These are phyloP conservation scores for Marchantia paleacea DNA, from an alignment of 225 moss, liverwort and hornwort genomes.

Conservation along the genomic window DNA sequence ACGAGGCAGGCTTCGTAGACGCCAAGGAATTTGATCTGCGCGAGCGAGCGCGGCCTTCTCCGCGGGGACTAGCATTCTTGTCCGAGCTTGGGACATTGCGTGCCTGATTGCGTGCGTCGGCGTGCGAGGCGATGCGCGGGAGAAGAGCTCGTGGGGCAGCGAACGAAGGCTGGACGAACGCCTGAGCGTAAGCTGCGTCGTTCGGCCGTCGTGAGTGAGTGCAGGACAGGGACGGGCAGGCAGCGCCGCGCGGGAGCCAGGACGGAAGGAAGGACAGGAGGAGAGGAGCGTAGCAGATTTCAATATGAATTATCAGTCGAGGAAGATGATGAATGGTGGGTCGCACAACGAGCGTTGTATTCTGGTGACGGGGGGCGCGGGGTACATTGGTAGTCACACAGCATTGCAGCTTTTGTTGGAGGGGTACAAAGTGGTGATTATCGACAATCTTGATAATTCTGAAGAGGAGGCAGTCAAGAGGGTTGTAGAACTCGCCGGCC, in stretches of 20 bases:
- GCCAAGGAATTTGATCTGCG: slow-evolving; percentile 2
- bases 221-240: neutral
- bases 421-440: slow-evolving; percentile 79
- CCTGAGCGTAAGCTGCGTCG: neutral
- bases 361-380: slow-evolving; percentile 88
- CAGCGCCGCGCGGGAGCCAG: neutral
- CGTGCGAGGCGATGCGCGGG: slow-evolving; percentile 16
- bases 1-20: slow-evolving; percentile 4
- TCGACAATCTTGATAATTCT: slow-evolving; percentile 85
- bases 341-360: slow-evolving; percentile 52
- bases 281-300: neutral
- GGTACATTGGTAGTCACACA: slow-evolving; percentile 90
- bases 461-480: slow-evolving; percentile 73
- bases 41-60: too few relatives aligned
- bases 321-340: slow-evolving; percentile 51
- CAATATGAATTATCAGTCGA: slow-evolving; percentile 30
- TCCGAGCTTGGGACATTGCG: neutral
- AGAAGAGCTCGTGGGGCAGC: slow-evolving; percentile 4
- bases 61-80: neutral
- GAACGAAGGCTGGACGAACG: neutral
- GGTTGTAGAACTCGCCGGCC: slow-evolving; percentile 74
- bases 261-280: neutral
- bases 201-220: neutral
- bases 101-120: neutral
- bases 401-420: slow-evolving; percentile 79